Conservation (phyloP, 345 rosid species). For the Gossypium thurberi region DNA sequence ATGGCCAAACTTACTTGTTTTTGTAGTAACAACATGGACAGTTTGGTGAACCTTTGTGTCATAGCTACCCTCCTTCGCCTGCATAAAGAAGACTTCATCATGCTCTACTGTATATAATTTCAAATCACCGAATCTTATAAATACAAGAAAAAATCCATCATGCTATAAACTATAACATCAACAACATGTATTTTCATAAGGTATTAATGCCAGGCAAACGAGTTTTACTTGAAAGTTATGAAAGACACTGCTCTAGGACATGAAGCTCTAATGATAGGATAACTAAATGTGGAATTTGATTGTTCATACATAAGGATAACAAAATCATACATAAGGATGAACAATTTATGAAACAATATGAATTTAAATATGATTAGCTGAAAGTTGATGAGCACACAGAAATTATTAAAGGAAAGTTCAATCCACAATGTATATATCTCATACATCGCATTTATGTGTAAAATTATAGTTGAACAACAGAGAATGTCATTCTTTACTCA, state of each 20-base stretch:
- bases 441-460: not conserved
- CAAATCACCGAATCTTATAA: not conserved
- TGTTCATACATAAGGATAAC: not conserved
- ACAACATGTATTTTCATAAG: not conserved
- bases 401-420: not conserved
- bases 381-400: not conserved
- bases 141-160: not conserved
- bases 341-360: not conserved
- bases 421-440: not conserved
- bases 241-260: not conserved
- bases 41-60: conserved; percentile 86
- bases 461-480: not conserved
- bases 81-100: conserved; percentile 16
- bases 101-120: not conserved
- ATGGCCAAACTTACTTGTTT: conserved; percentile 89
- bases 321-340: not conserved
- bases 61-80: conserved; percentile 89
- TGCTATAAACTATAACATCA: not conserved
- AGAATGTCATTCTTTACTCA: too few relatives aligned
- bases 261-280: not conserved
- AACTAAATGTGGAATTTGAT: not conserved
- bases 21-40: conserved; percentile 72
- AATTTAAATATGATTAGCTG: not conserved
- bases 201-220: not conserved
- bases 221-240: not conserved